Percentiles rank a stretch among this genome's conserved stretches.
Evolutionary conservation across 2,329 filamentous ascomycete genomes (phyloP).

Genomic region (Fusarium temperatum): DNA sequence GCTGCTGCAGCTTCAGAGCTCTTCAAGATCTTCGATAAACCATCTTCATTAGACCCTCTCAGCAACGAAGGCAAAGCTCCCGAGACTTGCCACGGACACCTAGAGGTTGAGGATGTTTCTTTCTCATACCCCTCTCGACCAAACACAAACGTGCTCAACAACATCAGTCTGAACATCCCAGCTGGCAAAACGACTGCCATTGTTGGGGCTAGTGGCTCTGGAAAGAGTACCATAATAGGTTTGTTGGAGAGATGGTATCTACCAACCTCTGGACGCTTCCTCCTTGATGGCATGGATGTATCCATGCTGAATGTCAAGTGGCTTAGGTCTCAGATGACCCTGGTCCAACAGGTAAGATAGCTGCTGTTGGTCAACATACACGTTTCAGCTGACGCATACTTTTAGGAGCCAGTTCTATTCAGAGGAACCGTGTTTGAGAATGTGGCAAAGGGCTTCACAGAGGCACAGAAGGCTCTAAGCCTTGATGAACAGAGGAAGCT

Average conservation of each 20-base stretch:
- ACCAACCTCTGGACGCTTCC: constrained; percentile 46
- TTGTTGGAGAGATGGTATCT: constrained; percentile 73
- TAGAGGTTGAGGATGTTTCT: constrained; percentile 64
- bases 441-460: constrained; percentile 35
- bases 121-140: constrained; percentile 74
- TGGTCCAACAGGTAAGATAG: constrained; percentile 46
- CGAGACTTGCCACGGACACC: constrained; percentile 45
- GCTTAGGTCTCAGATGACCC: constrained; percentile 56
- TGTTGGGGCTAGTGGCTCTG: constrained; percentile 74
- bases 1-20: constrained; percentile 25
- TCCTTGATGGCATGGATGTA: constrained; percentile 51
- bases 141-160: constrained; percentile 64
- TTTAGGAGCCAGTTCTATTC: constrained; percentile 39
- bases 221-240: constrained; percentile 75
- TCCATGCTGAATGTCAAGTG: constrained; percentile 54
- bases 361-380: neutral
- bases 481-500: constrained; percentile 1
- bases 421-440: constrained; percentile 43
- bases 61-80: neutral
- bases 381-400: neutral
- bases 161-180: constrained; percentile 62
- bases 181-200: constrained; percentile 73
- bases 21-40: constrained; percentile 22
- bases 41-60: constrained; percentile 24
- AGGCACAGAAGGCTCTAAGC: constrained; percentile 1